Evolutionary conservation across 2,329 filamentous ascomycete genomes (phyloP).

Genomic region (Knufia petricola): DNA sequence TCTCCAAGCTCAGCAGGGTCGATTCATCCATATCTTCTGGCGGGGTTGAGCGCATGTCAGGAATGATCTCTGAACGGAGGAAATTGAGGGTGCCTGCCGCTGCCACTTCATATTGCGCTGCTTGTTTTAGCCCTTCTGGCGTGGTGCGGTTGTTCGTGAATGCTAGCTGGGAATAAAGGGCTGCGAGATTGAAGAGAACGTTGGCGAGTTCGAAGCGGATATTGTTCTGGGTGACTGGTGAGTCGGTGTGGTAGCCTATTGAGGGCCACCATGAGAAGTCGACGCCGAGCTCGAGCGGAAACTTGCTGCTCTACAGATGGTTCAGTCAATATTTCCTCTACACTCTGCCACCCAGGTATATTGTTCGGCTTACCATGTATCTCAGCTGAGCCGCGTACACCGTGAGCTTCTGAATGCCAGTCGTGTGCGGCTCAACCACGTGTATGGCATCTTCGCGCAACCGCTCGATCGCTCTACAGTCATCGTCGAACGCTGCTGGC

Average conservation of each 20-base stretch:
- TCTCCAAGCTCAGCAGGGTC: slow-evolving; percentile 72
- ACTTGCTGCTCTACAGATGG: slow-evolving; percentile 53
- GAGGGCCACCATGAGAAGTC: slow-evolving; percentile 96
- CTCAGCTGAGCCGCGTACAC: slow-evolving; percentile 85
- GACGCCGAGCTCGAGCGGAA: slow-evolving; percentile 79
- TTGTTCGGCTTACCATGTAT: slow-evolving; percentile 67
- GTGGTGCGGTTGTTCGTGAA: slow-evolving; percentile 67
- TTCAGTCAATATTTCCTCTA: too few relatives aligned
- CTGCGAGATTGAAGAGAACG: slow-evolving; percentile 82
- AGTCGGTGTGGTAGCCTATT: slow-evolving; percentile 68
- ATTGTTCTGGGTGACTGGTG: slow-evolving; percentile 52
- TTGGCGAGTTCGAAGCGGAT: slow-evolving; percentile 80
- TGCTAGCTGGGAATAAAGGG: slow-evolving; percentile 87
- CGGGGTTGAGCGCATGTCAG: slow-evolving; percentile 71
- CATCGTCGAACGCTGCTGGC: slow-evolving; percentile 87
- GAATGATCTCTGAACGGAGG: slow-evolving; percentile 65
- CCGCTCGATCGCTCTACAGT: slow-evolving; percentile 76
- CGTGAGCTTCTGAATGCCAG: slow-evolving; percentile 79
- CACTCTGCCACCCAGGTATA: too few relatives aligned
- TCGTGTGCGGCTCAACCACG: slow-evolving; percentile 76
- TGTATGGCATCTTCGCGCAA: slow-evolving; percentile 79
- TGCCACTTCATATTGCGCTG: slow-evolving; percentile 81
- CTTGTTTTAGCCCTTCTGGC: slow-evolving; percentile 73
- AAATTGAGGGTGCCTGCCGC: slow-evolving; percentile 75
- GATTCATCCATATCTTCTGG: slow-evolving; percentile 93